Conservation (phyloP, 768 basidiomycete genomes). For the Boletellus ananiceps region DNA sequence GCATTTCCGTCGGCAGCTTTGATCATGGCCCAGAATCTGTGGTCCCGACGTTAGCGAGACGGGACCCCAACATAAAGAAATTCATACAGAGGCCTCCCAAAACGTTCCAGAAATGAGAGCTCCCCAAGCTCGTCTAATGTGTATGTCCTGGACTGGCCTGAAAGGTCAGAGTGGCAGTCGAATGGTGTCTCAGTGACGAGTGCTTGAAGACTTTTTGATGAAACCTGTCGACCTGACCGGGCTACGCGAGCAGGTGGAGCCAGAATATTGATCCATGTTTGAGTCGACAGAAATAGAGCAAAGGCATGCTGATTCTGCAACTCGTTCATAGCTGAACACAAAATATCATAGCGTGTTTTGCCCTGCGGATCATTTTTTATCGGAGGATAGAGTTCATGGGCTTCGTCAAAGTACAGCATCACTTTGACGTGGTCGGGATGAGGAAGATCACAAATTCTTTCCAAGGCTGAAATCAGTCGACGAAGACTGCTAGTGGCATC, state of each 20-base stretch:
- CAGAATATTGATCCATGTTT: no score
- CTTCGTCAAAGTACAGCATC: background rate
- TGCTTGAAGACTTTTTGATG: background rate
- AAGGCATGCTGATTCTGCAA: background rate
- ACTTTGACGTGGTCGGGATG: background rate
- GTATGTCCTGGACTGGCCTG: no score
- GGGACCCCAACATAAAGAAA: no score
- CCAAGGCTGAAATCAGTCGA: background rate
- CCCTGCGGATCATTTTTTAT: no score
- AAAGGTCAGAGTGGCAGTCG: background rate
- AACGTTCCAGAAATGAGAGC: no score
- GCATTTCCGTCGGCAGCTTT: no score
- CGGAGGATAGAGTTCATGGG: background rate
- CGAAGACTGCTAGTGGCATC: background rate
- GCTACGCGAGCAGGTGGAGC: background rate
- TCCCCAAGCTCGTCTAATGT: no score
- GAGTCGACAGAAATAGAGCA: background rate
- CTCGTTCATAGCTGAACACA: background rate
- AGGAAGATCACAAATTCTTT: no score
- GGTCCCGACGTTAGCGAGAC: no score
- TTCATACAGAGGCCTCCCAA: no score
- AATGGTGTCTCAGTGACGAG: background rate
- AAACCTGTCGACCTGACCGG: background rate
- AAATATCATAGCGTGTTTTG: background rate
- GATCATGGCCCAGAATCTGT: no score